Percentiles rank a stretch among this genome's conserved stretches.
These are phyloP conservation scores for Neurospora sp. DNA, from an alignment of 2,329 filamentous ascomycete genomes.

Conservation along the genomic window DNA sequence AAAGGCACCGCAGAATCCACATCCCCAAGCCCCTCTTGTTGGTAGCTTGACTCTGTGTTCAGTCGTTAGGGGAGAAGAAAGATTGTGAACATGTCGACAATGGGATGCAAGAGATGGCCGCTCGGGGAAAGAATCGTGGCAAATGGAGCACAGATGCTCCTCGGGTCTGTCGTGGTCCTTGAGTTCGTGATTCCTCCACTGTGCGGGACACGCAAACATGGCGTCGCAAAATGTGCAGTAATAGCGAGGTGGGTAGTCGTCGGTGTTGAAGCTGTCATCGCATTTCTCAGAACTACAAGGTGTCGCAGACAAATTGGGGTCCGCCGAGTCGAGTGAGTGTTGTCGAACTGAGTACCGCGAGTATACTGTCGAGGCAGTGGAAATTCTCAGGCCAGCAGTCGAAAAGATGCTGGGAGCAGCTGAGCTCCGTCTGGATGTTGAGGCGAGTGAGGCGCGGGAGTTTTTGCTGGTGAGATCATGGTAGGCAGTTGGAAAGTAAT, in stretches of 20 bases:
- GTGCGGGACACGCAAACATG: conserved; percentile 9
- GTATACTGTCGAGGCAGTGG: conserved; percentile 9
- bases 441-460: conserved; percentile 11
- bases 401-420: conserved; percentile 12
- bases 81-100: conserved; percentile 2
- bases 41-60: not conserved
- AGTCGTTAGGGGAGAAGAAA: not conserved
- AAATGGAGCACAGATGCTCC: conserved; percentile 4
- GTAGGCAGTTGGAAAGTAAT: not conserved
- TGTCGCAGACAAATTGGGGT: conserved; percentile 7
- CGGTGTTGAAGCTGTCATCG: conserved; percentile 5
- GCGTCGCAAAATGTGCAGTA: conserved; percentile 15
- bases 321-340: conserved; percentile 11
- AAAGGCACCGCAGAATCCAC: conserved; percentile 14
- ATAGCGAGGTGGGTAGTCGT: conserved; percentile 3
- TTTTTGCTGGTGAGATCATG: conserved; percentile 1
- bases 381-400: conserved; percentile 5
- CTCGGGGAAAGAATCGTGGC: conserved; percentile 4
- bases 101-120: conserved; percentile 4
- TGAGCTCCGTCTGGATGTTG: conserved; percentile 10
- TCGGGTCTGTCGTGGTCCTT: conserved; percentile 9
- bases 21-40: conserved; percentile 12
- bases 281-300: conserved; percentile 6
- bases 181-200: conserved; percentile 14
- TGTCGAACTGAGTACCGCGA: conserved; percentile 12